These are phyloP conservation scores for Solanum hybrid DNA, from an alignment of 305 asterid genomes.

Conservation along the genomic window DNA sequence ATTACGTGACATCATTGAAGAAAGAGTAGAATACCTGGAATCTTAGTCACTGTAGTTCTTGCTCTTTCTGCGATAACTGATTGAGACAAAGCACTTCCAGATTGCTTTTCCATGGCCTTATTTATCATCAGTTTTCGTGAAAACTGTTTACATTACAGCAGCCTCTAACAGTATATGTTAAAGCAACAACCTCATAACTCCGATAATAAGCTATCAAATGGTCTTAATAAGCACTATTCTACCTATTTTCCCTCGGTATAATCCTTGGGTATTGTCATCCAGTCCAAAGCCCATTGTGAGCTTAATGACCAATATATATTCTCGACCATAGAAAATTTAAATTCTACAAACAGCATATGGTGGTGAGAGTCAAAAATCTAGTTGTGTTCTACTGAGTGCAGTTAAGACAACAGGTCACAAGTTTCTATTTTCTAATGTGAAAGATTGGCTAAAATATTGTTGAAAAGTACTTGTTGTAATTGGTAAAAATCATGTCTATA, in stretches of 20 bases:
- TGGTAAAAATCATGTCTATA: not conserved
- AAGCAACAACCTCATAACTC: not conserved
- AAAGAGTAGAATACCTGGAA: conserved; percentile 51
- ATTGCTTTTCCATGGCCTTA: not conserved
- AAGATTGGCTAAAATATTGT: not conserved
- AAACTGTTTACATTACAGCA: not conserved
- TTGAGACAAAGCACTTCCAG: not conserved
- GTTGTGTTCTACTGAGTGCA: not conserved
- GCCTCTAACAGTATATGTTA: not conserved
- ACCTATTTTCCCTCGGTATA: not conserved
- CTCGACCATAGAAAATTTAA: not conserved
- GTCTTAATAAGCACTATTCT: not conserved
- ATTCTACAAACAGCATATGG: not conserved
- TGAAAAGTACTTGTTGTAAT: not conserved
- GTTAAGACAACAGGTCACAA: not conserved
- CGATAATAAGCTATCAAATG: not conserved
- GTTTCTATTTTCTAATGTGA: not conserved
- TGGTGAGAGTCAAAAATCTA: not conserved
- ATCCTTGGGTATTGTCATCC: not conserved
- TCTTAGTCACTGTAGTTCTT: conserved; percentile 56
- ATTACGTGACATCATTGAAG: not conserved
- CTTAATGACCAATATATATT: not conserved
- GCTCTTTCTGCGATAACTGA: conserved; percentile 55
- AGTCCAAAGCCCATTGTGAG: not conserved
- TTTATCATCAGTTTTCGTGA: not conserved